A percentile compares a stretch with the other conserved stretches of the same genome.
These are phyloP conservation scores for Solanum megistacrolobum DNA, from an alignment of 257 asterid genomes.

Conservation along the genomic window DNA sequence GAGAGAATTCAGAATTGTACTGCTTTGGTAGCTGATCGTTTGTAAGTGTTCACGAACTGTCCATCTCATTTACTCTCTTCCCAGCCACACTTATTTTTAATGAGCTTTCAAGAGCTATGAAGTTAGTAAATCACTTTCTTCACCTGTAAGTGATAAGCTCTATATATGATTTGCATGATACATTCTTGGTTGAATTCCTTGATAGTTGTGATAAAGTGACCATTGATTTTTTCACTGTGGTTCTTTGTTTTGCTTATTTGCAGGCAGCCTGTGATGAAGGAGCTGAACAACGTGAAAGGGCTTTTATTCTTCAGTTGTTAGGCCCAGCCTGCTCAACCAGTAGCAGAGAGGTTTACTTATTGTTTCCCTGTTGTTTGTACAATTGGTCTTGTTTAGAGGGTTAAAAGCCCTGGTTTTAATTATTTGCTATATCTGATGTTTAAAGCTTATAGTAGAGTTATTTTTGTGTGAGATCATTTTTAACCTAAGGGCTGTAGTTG, in stretches of 20 bases:
- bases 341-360: slow-evolving; percentile 50
- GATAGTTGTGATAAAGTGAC: neutral
- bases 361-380: slow-evolving; percentile 6
- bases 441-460: neutral
- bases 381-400: neutral
- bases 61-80: neutral
- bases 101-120: neutral
- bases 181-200: neutral
- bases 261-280: slow-evolving; percentile 84
- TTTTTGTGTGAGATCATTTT: neutral
- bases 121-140: neutral
- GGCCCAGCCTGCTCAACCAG: slow-evolving; percentile 28
- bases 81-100: neutral
- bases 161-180: neutral
- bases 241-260: slow-evolving; percentile 17
- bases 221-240: neutral
- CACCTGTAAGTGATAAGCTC: neutral
- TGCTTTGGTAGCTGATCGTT: neutral
- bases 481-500: neutral
- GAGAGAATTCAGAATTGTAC: neutral
- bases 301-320: slow-evolving; percentile 69
- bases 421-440: neutral
- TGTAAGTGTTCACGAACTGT: neutral
- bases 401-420: neutral
- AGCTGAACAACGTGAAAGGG: slow-evolving; percentile 67